These are phyloP conservation scores for Capsicum pubescens DNA, from an alignment of 257 asterid species.

Conservation along the genomic window DNA sequence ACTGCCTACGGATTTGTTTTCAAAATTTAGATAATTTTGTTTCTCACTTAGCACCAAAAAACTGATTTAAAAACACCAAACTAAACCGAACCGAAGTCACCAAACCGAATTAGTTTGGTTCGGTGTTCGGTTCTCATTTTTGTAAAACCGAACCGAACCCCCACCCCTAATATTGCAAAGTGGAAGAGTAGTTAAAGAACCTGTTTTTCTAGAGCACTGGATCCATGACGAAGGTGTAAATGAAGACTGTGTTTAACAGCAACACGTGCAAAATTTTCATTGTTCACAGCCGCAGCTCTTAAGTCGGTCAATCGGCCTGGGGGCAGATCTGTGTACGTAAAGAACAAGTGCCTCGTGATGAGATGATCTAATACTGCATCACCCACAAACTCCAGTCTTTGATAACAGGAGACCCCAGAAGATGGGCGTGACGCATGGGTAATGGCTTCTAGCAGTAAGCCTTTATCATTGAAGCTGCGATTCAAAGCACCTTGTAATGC, in stretches of 20 bases:
- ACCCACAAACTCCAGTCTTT: conserved; percentile 94
- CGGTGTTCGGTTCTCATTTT: no score
- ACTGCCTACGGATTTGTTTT: no score
- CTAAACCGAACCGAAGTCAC: no score
- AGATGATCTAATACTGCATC: conserved; percentile 99
- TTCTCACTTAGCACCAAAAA: no score
- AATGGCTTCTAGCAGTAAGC: conserved; percentile 91
- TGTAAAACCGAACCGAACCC: no score
- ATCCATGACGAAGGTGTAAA: conserved; percentile 94
- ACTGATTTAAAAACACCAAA: no score
- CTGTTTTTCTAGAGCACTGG: conserved; percentile 96
- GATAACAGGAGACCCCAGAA: conserved; percentile 96
- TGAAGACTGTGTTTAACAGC: conserved; percentile 93
- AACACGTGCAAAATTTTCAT: conserved; percentile 97
- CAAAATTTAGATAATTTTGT: no score
- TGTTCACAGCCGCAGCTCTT: conserved; percentile 99
- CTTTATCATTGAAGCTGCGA: conserved; percentile 64
- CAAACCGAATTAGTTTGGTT: no score
- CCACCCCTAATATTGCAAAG: background rate
- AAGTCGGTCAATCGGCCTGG: conserved; percentile 97
- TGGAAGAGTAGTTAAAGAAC: conserved; percentile 38
- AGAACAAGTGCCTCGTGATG: conserved; percentile 85
- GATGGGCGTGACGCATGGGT: conserved; percentile 99
- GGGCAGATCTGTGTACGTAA: conserved; percentile 93
- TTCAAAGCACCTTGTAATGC: conserved; percentile 72